A percentile compares a stretch with the other conserved stretches of the same genome.
Evolutionary conservation across 352 stramenopile genomes (phyloP).

Genomic region (Discostella stelligera): DNA sequence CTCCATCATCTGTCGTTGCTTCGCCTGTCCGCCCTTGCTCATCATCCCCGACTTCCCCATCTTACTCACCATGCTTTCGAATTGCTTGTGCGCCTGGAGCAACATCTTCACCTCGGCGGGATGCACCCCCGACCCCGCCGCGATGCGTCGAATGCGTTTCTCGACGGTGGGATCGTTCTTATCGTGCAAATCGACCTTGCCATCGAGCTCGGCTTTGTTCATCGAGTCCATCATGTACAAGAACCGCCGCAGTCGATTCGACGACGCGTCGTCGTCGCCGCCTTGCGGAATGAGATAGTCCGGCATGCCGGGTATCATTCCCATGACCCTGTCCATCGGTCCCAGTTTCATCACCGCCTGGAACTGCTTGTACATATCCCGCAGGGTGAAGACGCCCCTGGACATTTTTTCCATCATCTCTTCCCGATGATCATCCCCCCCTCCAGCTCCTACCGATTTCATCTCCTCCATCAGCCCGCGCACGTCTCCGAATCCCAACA

Average conservation of each 20-base stretch:
- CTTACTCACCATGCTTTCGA: slow-evolving; percentile 91
- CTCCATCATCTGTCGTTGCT: slow-evolving; percentile 82
- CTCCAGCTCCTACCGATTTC: slow-evolving; percentile 53
- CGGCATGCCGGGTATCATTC: slow-evolving; percentile 95
- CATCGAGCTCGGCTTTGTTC: slow-evolving; percentile 89
- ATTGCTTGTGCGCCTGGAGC: slow-evolving; percentile 95
- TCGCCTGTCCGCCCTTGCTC: slow-evolving; percentile 82
- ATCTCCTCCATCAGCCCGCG: slow-evolving; percentile 93
- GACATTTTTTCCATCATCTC: slow-evolving; percentile 96
- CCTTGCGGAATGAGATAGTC: slow-evolving; percentile 89
- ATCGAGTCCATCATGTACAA: slow-evolving; percentile 99
- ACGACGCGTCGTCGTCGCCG: slow-evolving; percentile 83
- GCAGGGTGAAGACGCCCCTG: slow-evolving; percentile 92
- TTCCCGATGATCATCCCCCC: slow-evolving; percentile 86
- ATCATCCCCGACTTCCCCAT: slow-evolving; percentile 95
- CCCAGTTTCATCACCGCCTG: slow-evolving; percentile 97
- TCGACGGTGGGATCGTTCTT: slow-evolving; percentile 56
- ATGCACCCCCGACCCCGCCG: slow-evolving; percentile 88
- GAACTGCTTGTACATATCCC: slow-evolving; percentile 99
- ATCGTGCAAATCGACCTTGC: slow-evolving; percentile 82
- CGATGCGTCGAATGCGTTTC: slow-evolving; percentile 86
- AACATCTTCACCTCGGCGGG: slow-evolving; percentile 87
- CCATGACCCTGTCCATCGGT: slow-evolving; percentile 96
- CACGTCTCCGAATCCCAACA: slow-evolving; percentile 98
- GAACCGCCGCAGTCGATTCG: slow-evolving; percentile 92